Conservation (phyloP, 2,329 filamentous ascomycete genomes). For the Aspergillus nomiae region DNA sequence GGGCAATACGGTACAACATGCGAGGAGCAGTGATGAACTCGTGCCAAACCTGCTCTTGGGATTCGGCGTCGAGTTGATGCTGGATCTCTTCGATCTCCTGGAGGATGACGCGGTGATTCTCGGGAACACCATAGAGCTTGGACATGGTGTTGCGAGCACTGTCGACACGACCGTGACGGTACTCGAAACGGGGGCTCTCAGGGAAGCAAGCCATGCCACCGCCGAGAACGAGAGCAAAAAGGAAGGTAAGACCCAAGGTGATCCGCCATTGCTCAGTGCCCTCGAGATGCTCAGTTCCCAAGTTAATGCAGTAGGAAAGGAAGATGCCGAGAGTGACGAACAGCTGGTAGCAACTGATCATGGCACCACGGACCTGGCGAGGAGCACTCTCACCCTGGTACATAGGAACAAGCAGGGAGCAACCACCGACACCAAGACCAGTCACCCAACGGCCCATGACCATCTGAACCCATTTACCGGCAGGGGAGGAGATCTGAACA, state of each 20-base stretch:
- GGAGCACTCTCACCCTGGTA: constrained; percentile 51
- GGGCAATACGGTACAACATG: constrained; percentile 47
- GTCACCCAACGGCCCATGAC: constrained; percentile 47
- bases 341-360: constrained; percentile 52
- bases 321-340: constrained; percentile 53
- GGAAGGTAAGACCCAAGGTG: constrained; percentile 59
- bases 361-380: constrained; percentile 48
- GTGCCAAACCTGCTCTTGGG: constrained; percentile 40
- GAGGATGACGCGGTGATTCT: constrained; percentile 56
- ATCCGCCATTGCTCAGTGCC: constrained; percentile 53
- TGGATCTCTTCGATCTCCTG: constrained; percentile 60
- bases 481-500: constrained; percentile 45
- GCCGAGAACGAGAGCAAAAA: constrained; percentile 58
- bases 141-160: constrained; percentile 55
- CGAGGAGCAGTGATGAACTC: constrained; percentile 49
- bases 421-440: constrained; percentile 48
- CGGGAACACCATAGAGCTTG: constrained; percentile 56
- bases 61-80: constrained; percentile 58
- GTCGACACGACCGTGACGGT: constrained; percentile 56
- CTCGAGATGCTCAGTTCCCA: constrained; percentile 41
- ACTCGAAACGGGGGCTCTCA: constrained; percentile 61
- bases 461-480: constrained; percentile 44
- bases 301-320: constrained; percentile 49
- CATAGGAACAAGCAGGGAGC: constrained; percentile 49
- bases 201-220: constrained; percentile 59